Base-by-base conservation (phyloP, 1,284 basidiomycete genomes). In the Boletus holoroseus region DNA sequence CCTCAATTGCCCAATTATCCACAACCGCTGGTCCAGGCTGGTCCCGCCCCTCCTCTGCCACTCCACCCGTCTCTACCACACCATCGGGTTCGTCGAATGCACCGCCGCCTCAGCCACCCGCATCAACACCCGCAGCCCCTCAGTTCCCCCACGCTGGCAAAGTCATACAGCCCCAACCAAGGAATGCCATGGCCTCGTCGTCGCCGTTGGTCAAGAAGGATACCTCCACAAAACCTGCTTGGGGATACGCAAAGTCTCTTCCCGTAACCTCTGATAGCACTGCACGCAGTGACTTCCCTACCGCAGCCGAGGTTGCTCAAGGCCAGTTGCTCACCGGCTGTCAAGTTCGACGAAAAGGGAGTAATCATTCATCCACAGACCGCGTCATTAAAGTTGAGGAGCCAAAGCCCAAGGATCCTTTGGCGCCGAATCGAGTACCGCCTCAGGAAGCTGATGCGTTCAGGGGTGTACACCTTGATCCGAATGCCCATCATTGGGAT, bases 401-500 rank as follows among this genome's bases (percentile, higher is more conserved):
- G 11, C 58, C 60, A 41, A 75, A 76, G 44, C 58, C 67, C 18
- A 67, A 71, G 15, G 72, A 73, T 26, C 62, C 76, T 31, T 44
- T 47, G 20, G 13, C 31, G 1, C 42, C 45, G 9, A 7, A 76
- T 77, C 59, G 83, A 83, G 64, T 81, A 83, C 62, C 78, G 22
- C 71, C 76, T 54, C 83, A 85, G 59, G 82, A 90, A 59, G 87
- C 85, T n/a, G 93, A 95, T 68, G 88, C 91, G 2, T 97, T 97
- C 68, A 80, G 91, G 38, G 91, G 91, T 0, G 84, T 91, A 2
- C 93, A 95, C 70, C 72, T 96, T 41, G 85, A 94, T 71, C 90
- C 92, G 40, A 93, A 94, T 62, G 83, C 88, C 5, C 90, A 93
- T 66, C 91, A 95, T 64, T 97, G 94, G 94, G 94, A 96, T 61